Base-by-base conservation (phyloP, 139 green algal genomes). In the Ettlia oleoabundans region DNA sequence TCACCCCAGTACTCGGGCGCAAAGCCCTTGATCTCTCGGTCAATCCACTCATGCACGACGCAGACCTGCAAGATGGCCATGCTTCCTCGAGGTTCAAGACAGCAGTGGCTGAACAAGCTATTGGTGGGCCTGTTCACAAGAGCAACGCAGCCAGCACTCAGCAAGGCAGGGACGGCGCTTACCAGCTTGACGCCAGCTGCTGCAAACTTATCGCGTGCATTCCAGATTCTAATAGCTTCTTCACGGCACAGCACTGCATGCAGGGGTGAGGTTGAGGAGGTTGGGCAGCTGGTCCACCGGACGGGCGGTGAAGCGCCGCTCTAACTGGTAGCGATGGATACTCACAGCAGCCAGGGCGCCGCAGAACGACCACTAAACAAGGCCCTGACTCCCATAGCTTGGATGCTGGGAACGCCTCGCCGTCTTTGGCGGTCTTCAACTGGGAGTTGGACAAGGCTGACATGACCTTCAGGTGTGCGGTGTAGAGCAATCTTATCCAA, bases 171-270 rank as follows among this genome's bases (percentile, higher is more conserved):
- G 55, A n/a, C 5, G 55, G 18, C 28, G 55, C 55, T 28, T n/a
- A 84, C 82, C 32, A 89, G 66, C 52, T 61, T 58, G 4, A 88
- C 70, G 37, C 67, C 82, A 32, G 82, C 38, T 28, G 30, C 58
- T 28, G 83, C 82, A 51, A 88, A 65, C 33, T 82, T 71, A 13
- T 70, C 47, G 18, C 82, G 76, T 15, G 62, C 37, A 4, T 58
- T 61, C 85, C 81, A 88, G 8, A 89, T 19, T 22, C 28, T 19
- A 10, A 88, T 52, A 3, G 85, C 61, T 70, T 89, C 35, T 58
- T 89, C 85, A 8, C 85, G 73, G 81, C 85, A 89, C 74, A 89
- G 67, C 40, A 88, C 83, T 87, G 64, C 64, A 86, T 22, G 22
- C 4, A 38, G 15, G 42, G 37, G 15, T 19, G 5, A 40, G 21